Evolutionary conservation across 805 yeast genomes (phyloP).

Genomic region (Ogataea degrootiae): DNA sequence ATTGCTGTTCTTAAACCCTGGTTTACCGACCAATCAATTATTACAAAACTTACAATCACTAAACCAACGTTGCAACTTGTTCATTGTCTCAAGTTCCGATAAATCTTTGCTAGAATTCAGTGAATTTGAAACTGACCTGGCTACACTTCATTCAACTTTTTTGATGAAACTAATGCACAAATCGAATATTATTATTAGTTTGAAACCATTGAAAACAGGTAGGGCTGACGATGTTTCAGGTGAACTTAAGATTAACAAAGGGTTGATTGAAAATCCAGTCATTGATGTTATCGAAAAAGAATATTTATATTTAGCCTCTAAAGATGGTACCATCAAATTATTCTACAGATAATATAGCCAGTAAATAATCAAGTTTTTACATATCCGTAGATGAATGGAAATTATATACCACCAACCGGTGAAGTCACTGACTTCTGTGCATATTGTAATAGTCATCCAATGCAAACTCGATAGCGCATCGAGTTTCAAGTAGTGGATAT

Average conservation of each 20-base stretch:
- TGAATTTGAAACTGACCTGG: conserved; percentile 16
- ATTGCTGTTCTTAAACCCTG: conserved; percentile 15
- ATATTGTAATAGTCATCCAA: conserved; percentile 65
- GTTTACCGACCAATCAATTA: conserved; percentile 6
- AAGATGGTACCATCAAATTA: conserved; percentile 45
- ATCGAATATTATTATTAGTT: conserved; percentile 45
- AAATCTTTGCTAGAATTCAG: conserved; percentile 15
- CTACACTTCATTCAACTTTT: conserved; percentile 40
- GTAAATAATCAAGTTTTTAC: too few relatives aligned
- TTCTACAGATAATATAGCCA: conserved; percentile 33
- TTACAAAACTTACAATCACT: conserved; percentile 16
- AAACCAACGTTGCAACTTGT: conserved; percentile 20
- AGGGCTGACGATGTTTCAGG: conserved; percentile 83
- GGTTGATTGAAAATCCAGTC: conserved; percentile 33
- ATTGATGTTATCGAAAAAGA: conserved; percentile 49
- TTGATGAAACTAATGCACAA: conserved; percentile 44
- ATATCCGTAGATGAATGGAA: too few relatives aligned
- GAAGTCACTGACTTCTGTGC: conserved; percentile 18
- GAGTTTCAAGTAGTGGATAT: conserved; percentile 74
- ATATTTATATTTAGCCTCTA: conserved; percentile 53
- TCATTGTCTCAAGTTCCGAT: conserved; percentile 19
- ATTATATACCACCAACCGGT: neutral
- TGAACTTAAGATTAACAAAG: conserved; percentile 52
- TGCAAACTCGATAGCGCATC: conserved; percentile 87
- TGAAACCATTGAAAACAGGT: conserved; percentile 73